Conservation (phyloP, 2,329 filamentous ascomycete genomes). For the Pseudogymnoascus pannorum region DNA sequence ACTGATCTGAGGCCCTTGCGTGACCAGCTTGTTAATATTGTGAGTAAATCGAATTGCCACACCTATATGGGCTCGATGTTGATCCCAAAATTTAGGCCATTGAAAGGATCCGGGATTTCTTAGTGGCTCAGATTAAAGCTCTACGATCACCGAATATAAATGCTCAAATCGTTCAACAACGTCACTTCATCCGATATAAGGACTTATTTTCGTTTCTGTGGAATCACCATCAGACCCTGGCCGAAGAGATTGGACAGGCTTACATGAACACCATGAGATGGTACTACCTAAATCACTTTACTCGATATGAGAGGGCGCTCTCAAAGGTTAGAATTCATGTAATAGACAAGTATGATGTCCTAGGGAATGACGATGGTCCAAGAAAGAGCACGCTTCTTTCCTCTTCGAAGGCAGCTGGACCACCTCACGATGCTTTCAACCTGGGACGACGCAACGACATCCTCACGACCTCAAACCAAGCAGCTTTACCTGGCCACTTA, state of each 20-base stretch:
- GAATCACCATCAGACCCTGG: slow-evolving; percentile 72
- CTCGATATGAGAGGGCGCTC: slow-evolving; percentile 75
- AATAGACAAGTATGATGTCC: slow-evolving; percentile 74
- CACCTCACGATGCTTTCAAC: slow-evolving; percentile 79
- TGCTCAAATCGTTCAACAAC: slow-evolving; percentile 92
- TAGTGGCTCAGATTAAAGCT: slow-evolving; percentile 91
- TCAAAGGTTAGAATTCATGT: slow-evolving; percentile 77
- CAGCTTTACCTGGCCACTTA: slow-evolving; percentile 77
- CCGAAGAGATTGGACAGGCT: slow-evolving; percentile 82
- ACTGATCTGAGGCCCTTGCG: slow-evolving; percentile 80
- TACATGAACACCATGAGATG: slow-evolving; percentile 98
- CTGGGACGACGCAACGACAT: slow-evolving; percentile 80
- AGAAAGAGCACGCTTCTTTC: slow-evolving; percentile 56
- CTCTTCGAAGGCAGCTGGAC: slow-evolving; percentile 42
- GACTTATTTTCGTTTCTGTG: slow-evolving; percentile 82
- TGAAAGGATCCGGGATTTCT: slow-evolving; percentile 86
- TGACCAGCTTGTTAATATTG: slow-evolving; percentile 75
- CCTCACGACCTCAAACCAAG: slow-evolving; percentile 63
- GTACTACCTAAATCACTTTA: slow-evolving; percentile 93
- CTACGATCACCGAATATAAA: slow-evolving; percentile 93
- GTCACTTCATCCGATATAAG: slow-evolving; percentile 81
- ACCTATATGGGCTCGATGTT: slow-evolving; percentile 14
- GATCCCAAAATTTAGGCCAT: slow-evolving; percentile 52
- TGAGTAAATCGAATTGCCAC: slow-evolving; percentile 28
- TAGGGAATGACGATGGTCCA: slow-evolving; percentile 69